Conservation (phyloP, 345 rosid genomes). For the Excoecaria cochinchinensis region DNA sequence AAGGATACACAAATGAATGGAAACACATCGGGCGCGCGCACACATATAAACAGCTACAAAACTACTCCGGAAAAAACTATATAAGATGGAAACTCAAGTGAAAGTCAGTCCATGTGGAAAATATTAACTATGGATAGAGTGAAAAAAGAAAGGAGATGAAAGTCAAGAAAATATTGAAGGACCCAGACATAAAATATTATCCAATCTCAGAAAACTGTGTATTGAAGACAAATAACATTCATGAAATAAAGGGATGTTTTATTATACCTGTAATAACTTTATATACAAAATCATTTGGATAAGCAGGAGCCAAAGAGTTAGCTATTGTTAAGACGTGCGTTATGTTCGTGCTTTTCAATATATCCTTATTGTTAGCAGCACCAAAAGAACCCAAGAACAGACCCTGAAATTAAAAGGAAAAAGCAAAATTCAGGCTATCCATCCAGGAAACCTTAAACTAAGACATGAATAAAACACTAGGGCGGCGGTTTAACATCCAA, state of each 20-base stretch:
- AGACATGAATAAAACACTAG: not conserved
- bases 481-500: not conserved
- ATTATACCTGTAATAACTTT: constrained; percentile 59
- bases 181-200: not conserved
- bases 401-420: constrained; percentile 25
- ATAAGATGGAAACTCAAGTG: not conserved
- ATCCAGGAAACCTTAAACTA: not conserved
- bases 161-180: not conserved
- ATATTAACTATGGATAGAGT: too few relatives aligned
- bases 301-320: constrained; percentile 47
- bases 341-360: constrained; percentile 53
- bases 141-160: not conserved
- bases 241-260: not conserved
- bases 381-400: constrained; percentile 43
- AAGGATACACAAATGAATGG: not conserved
- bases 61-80: not conserved
- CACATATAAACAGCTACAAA: not conserved
- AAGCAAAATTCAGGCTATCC: not conserved
- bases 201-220: not conserved
- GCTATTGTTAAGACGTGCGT: constrained; percentile 75
- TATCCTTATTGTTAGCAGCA: constrained; percentile 54
- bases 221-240: not conserved
- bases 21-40: not conserved
- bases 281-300: constrained; percentile 63
- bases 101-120: not conserved